Evolutionary conservation across 176 grass and related monocot genomes (phyloP), one percentile per base, ranked within the genome.

Genomic region (Poa pratensis): DNA sequence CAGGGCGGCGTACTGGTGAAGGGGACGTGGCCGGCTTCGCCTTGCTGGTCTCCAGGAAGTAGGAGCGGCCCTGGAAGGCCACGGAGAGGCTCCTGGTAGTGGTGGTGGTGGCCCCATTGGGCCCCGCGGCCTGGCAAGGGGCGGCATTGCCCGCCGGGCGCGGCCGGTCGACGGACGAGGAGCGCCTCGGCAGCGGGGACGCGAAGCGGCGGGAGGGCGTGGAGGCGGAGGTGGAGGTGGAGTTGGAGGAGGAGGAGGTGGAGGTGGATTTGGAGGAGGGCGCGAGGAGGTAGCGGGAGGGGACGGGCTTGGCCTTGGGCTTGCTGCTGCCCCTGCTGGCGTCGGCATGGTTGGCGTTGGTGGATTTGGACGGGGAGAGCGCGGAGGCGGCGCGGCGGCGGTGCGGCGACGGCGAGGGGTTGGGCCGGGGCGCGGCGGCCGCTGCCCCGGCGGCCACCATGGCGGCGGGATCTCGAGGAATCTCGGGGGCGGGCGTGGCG

Each of bases 81-180:
- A 99, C 97, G 19, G 97, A 99, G 75, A 99, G 91, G 83, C 97
- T 99, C 54, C 97, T 86, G 7, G 94, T 94, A 17, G 93, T 99
- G 69, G 90, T 90, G 52, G 86, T 75, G 69, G 84, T 89, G 52
- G 85, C 77, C 30, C 70, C 86, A 58, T 87, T 82, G 22, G 82
- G 49, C 26, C 80, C 73, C 59, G 61, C 63, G 34, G 80, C 50
- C 4, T 86, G 80, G 15, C 37, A 73, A 7, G 45, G 62, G 28
- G 76, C 70, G 20, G 64, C 84, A 70, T 86, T 79, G 81, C 57
- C 53, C 35, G 76, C 7, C 1, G 83, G 87, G 24, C 91, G 84
- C 40, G 88, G 78, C 4, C 92, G 69, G 84, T 90, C 88, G 83
- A 93, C 93, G 60, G 95, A 97, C 14, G 86, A 76, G 16, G 95